These are phyloP conservation scores for Colletotrichum lupini DNA, from an alignment of 2,329 filamentous ascomycete species.

Conservation along the genomic window DNA sequence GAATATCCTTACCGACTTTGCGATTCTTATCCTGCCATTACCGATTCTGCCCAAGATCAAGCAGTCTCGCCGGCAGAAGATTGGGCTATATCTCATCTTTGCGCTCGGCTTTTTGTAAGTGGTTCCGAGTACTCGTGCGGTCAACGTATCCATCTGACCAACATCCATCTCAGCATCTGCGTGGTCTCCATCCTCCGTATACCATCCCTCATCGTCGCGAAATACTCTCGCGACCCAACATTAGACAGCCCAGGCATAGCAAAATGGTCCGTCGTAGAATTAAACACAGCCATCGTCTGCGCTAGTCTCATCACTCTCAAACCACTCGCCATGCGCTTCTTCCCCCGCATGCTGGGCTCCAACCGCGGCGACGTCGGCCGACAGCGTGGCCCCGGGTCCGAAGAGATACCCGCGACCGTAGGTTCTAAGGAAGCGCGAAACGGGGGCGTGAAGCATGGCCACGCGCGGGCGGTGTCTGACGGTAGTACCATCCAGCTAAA, in stretches of 20 bases:
- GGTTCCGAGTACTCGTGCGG: rapidly evolving
- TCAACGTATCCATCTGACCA: background rate
- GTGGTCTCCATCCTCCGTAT: conserved; percentile 41
- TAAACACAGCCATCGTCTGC: conserved; percentile 43
- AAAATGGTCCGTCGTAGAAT: conserved; percentile 41
- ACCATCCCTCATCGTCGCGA: conserved; percentile 34
- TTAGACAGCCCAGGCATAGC: conserved; percentile 38
- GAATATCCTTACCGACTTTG: conserved; percentile 41
- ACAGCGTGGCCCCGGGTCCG: background rate
- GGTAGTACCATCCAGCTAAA: background rate
- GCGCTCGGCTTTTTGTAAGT: conserved; percentile 41
- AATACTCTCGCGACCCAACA: conserved; percentile 36
- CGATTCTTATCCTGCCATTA: conserved; percentile 41
- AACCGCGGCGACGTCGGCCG: background rate
- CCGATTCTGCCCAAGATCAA: conserved; percentile 39
- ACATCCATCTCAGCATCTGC: conserved; percentile 37
- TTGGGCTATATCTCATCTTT: conserved; percentile 39
- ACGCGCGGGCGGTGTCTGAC: background rate
- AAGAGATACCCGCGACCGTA: conserved; percentile 3
- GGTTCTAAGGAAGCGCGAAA: background rate
- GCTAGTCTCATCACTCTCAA: conserved; percentile 42
- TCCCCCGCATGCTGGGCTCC: conserved; percentile 39
- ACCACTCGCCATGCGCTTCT: conserved; percentile 40
- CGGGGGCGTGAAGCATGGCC: background rate
- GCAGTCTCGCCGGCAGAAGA: conserved; percentile 38